phyloP scores from a whole-genome alignment of 352 stramenopile species.

The Globisporangium okanoganense region DNA sequence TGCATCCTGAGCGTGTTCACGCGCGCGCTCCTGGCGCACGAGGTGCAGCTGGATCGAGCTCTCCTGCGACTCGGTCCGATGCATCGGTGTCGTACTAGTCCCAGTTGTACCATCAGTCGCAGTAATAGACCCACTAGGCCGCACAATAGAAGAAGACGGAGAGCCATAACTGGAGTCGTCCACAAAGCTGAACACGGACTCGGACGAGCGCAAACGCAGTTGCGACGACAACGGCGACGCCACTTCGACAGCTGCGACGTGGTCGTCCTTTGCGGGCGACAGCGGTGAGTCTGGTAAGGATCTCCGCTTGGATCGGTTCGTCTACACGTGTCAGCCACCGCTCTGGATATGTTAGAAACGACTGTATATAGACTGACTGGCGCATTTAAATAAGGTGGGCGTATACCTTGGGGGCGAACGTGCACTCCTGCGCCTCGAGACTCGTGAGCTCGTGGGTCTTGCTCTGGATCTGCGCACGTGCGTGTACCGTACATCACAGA shows the following conservation, averaged over 20 bases:
- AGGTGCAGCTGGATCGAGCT: constrained; percentile 57
- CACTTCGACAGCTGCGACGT: background rate
- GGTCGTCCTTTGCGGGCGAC: constrained; percentile 12
- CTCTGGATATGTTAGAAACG: background rate
- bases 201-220: background rate
- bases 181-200: background rate
- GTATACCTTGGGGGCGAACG: constrained; percentile 53
- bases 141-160: background rate
- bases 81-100: constrained; percentile 13
- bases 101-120: constrained; percentile 9
- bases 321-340: background rate
- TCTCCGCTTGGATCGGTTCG: constrained; percentile 2
- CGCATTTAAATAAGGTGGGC: background rate
- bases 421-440: constrained; percentile 45
- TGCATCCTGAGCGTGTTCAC: constrained; percentile 30
- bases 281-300: constrained; percentile 5
- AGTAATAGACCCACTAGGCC: background rate
- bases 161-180: background rate
- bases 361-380: background rate
- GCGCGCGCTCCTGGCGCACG: constrained; percentile 46
- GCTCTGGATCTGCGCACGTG: constrained; percentile 24
- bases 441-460: constrained; percentile 40
- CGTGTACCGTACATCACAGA: background rate
- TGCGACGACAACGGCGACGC: constrained; percentile 8
- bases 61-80: constrained; percentile 56